Percentiles rank a stretch among this genome's conserved stretches.
Conservation (phyloP, 768 basidiomycete species). For the Postia placenta region DNA sequence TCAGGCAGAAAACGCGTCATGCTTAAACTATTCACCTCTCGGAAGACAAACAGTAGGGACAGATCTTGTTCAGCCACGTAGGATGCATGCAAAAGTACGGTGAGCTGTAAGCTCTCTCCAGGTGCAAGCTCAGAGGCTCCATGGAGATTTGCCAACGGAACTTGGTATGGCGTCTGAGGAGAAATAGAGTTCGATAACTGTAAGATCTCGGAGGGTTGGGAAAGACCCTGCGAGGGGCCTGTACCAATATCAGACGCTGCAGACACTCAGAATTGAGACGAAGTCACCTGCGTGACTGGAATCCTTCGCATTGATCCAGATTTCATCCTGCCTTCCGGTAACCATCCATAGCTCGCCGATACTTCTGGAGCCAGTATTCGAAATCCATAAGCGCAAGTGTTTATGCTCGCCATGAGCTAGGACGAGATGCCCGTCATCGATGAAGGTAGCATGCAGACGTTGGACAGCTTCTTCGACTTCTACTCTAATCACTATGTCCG, state of each 20-base stretch:
- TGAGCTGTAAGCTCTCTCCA: slow-evolving; percentile 44
- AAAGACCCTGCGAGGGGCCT: background rate
- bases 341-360: slow-evolving; percentile 73
- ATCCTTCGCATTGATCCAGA: slow-evolving; percentile 39
- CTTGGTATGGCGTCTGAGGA: slow-evolving; percentile 36
- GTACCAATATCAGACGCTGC: background rate
- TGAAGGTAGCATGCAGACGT: slow-evolving; percentile 51
- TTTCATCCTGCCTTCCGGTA: slow-evolving; percentile 49
- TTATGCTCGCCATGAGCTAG: slow-evolving; percentile 68
- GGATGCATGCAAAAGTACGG: slow-evolving; percentile 49
- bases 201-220: slow-evolving; percentile 31
- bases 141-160: slow-evolving; percentile 33
- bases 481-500: slow-evolving; percentile 55
- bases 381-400: slow-evolving; percentile 48
- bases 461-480: slow-evolving; percentile 62
- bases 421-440: slow-evolving; percentile 43
- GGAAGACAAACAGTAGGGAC: slow-evolving; percentile 59
- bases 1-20: background rate
- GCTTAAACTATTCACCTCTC: slow-evolving; percentile 38
- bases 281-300: slow-evolving; percentile 1
- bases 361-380: slow-evolving; percentile 55
- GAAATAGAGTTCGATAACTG: slow-evolving; percentile 48
- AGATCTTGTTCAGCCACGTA: slow-evolving; percentile 44
- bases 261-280: too few species aligned
- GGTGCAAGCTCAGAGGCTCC: slow-evolving; percentile 31